These are phyloP conservation scores for Microascus cirrosus DNA, from an alignment of 2,329 filamentous ascomycete genomes.

Conservation along the genomic window DNA sequence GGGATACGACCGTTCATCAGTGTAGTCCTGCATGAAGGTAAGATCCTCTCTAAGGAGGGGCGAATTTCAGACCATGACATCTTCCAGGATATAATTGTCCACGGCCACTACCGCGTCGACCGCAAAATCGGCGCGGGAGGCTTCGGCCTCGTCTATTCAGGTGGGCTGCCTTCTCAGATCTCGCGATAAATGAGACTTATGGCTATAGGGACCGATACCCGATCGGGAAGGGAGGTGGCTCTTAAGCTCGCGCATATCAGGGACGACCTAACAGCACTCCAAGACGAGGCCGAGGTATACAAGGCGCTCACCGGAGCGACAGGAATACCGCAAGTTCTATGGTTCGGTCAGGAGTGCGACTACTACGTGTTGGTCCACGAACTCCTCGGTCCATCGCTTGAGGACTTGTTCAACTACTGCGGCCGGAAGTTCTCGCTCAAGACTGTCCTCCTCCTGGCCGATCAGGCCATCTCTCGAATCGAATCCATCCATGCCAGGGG, in stretches of 20 bases:
- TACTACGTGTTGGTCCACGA: slow-evolving; percentile 13
- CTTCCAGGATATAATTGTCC: slow-evolving; percentile 9
- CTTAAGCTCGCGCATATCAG: slow-evolving; percentile 1
- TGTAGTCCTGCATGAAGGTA: background rate
- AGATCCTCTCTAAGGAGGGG: background rate
- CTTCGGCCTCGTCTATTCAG: slow-evolving; percentile 11
- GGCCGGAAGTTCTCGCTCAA: slow-evolving; percentile 12
- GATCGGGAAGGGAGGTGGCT: background rate
- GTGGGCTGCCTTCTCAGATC: slow-evolving; percentile 5
- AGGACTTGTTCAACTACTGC: slow-evolving; percentile 42
- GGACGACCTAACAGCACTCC: slow-evolving; percentile 9
- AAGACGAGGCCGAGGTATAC: slow-evolving; percentile 9
- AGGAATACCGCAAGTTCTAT: slow-evolving; percentile 13
- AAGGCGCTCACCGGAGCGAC: slow-evolving; percentile 7
- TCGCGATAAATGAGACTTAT: background rate
- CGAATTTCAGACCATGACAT: background rate
- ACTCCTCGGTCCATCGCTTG: slow-evolving; percentile 48
- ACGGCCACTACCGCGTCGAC: slow-evolving; percentile 10
- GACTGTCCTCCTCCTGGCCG: slow-evolving; percentile 7
- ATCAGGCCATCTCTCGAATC: slow-evolving; percentile 10
- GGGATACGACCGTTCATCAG: background rate
- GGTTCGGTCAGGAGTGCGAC: slow-evolving; percentile 11
- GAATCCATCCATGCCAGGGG: slow-evolving; percentile 10
- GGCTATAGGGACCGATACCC: background rate
- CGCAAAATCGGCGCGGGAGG: slow-evolving; percentile 11